Percentiles rank a stretch among this genome's conserved stretches.
Conservation (phyloP, 768 basidiomycete species). For the Phanerochaete sordida region DNA sequence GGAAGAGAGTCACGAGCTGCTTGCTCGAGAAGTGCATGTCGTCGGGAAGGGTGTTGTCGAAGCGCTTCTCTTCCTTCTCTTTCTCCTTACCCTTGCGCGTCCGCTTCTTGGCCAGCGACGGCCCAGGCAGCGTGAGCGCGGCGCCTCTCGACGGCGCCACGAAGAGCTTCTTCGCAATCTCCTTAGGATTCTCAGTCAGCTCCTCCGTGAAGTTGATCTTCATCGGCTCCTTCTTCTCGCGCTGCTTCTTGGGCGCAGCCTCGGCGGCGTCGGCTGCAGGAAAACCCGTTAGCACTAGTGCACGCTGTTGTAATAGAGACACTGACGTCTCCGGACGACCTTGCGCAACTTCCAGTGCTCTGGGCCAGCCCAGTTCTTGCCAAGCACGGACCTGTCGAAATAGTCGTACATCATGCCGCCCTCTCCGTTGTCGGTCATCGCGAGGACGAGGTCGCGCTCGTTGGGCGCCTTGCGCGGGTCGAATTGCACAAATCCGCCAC, state of each 20-base stretch:
- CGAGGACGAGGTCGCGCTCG: slow-evolving; percentile 80
- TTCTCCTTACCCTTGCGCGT: slow-evolving; percentile 45
- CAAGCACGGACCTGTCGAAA: slow-evolving; percentile 81
- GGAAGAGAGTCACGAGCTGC: slow-evolving; percentile 87
- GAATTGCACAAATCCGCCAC: slow-evolving; percentile 62
- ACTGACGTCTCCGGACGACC: slow-evolving; percentile 72
- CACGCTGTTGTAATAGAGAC: neutral
- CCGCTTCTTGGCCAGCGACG: slow-evolving; percentile 24
- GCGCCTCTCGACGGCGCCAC: slow-evolving; percentile 69
- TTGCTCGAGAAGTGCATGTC: slow-evolving; percentile 96
- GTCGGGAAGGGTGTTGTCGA: slow-evolving; percentile 82
- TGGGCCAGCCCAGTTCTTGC: slow-evolving; percentile 98
- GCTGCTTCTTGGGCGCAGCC: slow-evolving; percentile 49
- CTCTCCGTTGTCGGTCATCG: slow-evolving; percentile 64
- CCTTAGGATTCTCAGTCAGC: slow-evolving; percentile 55
- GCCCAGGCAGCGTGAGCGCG: slow-evolving; percentile 58
- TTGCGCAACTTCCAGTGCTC: slow-evolving; percentile 97
- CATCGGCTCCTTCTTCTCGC: slow-evolving; percentile 77
- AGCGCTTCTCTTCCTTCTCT: slow-evolving; percentile 56
- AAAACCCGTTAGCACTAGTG: neutral
- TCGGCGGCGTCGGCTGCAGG: slow-evolving; percentile 49
- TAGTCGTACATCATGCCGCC: slow-evolving; percentile 71
- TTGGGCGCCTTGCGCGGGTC: slow-evolving; percentile 79
- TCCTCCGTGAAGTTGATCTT: slow-evolving; percentile 76
- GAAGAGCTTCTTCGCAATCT: slow-evolving; percentile 69